Conservation (phyloP, 129 eudicot species). For the Cynara cardunculus region DNA sequence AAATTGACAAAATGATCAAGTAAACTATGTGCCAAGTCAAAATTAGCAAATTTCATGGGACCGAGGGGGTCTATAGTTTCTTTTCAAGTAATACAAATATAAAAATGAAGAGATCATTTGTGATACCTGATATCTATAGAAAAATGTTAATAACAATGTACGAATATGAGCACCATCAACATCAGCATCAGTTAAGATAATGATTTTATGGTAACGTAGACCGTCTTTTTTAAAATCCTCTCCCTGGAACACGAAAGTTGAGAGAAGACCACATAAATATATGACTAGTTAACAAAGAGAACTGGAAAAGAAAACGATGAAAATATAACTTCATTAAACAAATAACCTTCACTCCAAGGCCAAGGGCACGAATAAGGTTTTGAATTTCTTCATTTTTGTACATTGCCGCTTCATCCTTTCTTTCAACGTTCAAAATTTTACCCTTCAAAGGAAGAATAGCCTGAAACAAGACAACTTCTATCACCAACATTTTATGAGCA, state of each 20-base stretch:
- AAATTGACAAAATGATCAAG: conserved; percentile 1
- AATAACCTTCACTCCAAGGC: conserved; percentile 95
- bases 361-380: conserved; percentile 83
- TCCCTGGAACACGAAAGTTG: conserved; percentile 52
- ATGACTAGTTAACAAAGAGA: background rate
- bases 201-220: conserved; percentile 92
- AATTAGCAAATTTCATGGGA: background rate
- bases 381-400: conserved; percentile 94
- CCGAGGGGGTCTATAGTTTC: background rate
- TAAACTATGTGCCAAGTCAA: background rate
- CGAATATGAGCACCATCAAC: conserved; percentile 99
- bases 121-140: conserved; percentile 92
- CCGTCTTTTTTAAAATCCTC: conserved; percentile 88
- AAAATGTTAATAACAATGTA: conserved; percentile 83
- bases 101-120: background rate
- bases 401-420: conserved; percentile 95
- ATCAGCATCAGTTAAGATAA: conserved; percentile 96
- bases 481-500: background rate
- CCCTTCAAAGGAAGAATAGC: conserved; percentile 97
- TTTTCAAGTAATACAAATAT: background rate
- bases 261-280: background rate
- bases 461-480: conserved; percentile 35
- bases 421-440: conserved; percentile 83
- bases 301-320: background rate
- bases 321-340: background rate